A percentile compares a stretch with the other conserved stretches of the same genome.
Evolutionary conservation across 176 grass and related monocot species (phyloP).

Genomic region (Dactylis glomerata): DNA sequence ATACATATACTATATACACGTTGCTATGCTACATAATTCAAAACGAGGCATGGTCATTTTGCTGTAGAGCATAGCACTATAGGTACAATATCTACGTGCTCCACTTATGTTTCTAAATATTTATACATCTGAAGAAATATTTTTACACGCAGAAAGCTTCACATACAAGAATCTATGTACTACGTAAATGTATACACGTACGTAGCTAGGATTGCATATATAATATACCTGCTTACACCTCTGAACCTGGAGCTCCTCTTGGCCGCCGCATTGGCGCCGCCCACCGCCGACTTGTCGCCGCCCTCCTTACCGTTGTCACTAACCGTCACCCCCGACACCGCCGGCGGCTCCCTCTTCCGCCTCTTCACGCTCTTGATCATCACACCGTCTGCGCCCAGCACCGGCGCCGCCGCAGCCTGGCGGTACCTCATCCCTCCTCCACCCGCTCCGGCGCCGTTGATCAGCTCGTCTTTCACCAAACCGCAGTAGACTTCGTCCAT

Average conservation of each 20-base stretch:
- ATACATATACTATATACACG: background rate
- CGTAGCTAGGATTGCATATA: background rate
- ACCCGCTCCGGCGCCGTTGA: background rate
- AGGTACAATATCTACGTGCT: too few species aligned
- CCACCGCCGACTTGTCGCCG: slow-evolving; percentile 4
- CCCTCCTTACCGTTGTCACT: background rate
- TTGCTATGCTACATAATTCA: too few species aligned
- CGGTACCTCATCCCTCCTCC: background rate
- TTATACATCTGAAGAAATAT: too few species aligned
- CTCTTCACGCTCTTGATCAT: slow-evolving; percentile 38
- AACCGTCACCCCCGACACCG: background rate
- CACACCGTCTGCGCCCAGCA: background rate
- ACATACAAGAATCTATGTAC: background rate
- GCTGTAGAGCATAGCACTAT: too few species aligned
- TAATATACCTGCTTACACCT: slow-evolving; percentile 66
- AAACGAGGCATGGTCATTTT: too few species aligned
- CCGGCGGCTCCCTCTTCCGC: slow-evolving; percentile 40
- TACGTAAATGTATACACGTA: background rate
- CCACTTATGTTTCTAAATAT: too few species aligned
- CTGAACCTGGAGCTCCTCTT: slow-evolving; percentile 76
- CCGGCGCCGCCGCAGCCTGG: background rate
- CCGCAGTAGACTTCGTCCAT: slow-evolving; percentile 6
- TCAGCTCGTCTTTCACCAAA: slow-evolving; percentile 43
- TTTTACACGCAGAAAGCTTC: too few species aligned
- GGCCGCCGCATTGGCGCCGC: slow-evolving; percentile 23